A percentile compares a stretch with the other conserved stretches of the same genome.
Conservation (phyloP, 192 early-diverging fungal genomes). For the Radiomyces spectabilis region DNA sequence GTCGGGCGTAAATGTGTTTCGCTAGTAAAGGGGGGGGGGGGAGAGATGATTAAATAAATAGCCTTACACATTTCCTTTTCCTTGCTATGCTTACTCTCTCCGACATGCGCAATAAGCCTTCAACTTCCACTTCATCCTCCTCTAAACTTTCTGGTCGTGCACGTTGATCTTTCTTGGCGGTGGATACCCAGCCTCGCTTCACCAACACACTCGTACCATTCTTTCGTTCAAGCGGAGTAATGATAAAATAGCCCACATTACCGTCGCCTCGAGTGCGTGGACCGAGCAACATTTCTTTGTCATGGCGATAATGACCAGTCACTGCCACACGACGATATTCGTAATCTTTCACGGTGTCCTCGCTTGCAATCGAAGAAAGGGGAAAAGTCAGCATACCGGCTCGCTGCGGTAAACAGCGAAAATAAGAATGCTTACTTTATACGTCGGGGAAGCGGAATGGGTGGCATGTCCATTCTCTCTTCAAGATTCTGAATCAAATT, state of each 20-base stretch:
- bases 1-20: conserved; percentile 53
- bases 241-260: conserved; percentile 61
- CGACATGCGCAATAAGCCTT: conserved; percentile 57
- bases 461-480: conserved; percentile 43
- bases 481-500: conserved; percentile 71
- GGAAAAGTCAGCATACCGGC: not conserved
- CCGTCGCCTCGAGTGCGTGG: conserved; percentile 61
- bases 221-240: conserved; percentile 68
- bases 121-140: conserved; percentile 48
- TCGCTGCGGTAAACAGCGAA: not conserved
- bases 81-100: conserved; percentile 35
- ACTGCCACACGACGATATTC: conserved; percentile 74
- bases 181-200: conserved; percentile 84
- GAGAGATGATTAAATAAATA: conserved; percentile 11
- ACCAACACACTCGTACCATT: conserved; percentile 71
- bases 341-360: conserved; percentile 42
- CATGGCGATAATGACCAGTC: conserved; percentile 60
- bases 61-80: not conserved
- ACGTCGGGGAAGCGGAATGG: conserved; percentile 61
- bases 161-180: conserved; percentile 51
- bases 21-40: no score
- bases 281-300: conserved; percentile 78
- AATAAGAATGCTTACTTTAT: conserved; percentile 36
- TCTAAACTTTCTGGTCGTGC: conserved; percentile 39
- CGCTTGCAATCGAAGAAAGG: conserved; percentile 17